Base-by-base conservation (phyloP, 2,329 filamentous ascomycete genomes). In the Trichoderma asperellum region DNA sequence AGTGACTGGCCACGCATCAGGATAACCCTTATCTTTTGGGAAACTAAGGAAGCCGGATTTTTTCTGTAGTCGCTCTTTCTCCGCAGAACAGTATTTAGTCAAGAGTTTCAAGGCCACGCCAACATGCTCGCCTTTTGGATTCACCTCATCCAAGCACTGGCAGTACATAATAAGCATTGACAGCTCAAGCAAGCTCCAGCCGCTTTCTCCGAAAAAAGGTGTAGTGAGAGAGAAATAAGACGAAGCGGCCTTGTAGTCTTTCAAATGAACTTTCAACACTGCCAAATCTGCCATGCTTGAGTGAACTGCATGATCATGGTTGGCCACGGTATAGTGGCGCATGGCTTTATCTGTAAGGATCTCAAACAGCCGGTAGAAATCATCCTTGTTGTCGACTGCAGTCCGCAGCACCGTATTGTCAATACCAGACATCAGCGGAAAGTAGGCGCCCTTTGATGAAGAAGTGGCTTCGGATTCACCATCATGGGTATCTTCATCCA, bases 81-180 rank as follows among this genome's bases (percentile, higher is more conserved):
- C 84, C 0, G 84, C 83, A 0, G 81, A 81, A 4, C 87, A 89
- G 0, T 88, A 86, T 76, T 92, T 94, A 8, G 87, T 87, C 12
- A 96, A 81, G 1, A 97, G 82, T 74, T 91, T 91, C 16, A 97
- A 83, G 10, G 93, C 85, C 10, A 92, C 89, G 29, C 88, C 87
- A 18, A 94, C 89, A 75, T 94, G 96, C 71, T 97, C 93, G 64
- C 95, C 91, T 70, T 89, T 89, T 16, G 89, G 88, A 60, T 91
- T 85, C 34, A 97, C 85, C 73, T 92, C 87, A 72, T 92, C 91
- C 34, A 99, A 84, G 77, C 94, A 98, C 60, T 88, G 87, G 0
- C 92, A 88, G 77, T 97, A 96, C 85, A 97, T 91, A 72, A 92
- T 88, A 6, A 98, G 85, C 86, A 97, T 92, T 0, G 91, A 91